These are phyloP conservation scores for Osmozyma mogii DNA, from an alignment of 805 yeast genomes.

Conservation along the genomic window DNA sequence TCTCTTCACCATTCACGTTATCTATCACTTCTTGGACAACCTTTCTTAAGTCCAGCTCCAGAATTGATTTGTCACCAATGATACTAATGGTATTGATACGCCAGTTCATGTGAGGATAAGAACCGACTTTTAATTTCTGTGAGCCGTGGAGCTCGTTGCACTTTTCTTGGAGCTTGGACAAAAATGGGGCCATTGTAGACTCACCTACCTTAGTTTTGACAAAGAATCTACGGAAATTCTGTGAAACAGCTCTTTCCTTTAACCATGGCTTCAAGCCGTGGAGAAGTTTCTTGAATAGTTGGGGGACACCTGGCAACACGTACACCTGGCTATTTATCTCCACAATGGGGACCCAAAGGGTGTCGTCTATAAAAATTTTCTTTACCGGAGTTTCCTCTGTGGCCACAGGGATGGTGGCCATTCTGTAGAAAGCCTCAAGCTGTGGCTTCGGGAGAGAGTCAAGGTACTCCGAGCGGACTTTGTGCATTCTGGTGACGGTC, in stretches of 20 bases:
- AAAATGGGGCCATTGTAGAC: conserved; percentile 59
- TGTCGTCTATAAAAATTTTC: conserved; percentile 35
- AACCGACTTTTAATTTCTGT: conserved; percentile 58
- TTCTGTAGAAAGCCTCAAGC: conserved; percentile 54
- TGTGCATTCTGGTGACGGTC: conserved; percentile 54
- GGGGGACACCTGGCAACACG: conserved; percentile 81
- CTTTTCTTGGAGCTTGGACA: conserved; percentile 43
- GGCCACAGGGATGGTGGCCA: conserved; percentile 71
- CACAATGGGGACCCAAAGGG: conserved; percentile 81
- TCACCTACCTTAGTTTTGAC: conserved; percentile 59
- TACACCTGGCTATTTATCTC: conserved; percentile 56
- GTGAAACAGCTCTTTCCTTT: conserved; percentile 17
- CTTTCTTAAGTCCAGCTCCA: conserved; percentile 23
- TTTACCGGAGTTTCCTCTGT: conserved; percentile 24
- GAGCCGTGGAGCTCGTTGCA: conserved; percentile 22
- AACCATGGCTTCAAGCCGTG: conserved; percentile 32
- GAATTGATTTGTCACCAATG: conserved; percentile 44
- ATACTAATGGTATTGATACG: conserved; percentile 65
- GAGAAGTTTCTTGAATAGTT: conserved; percentile 52
- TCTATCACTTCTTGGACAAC: conserved; percentile 41
- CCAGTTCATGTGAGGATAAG: conserved; percentile 72
- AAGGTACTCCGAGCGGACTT: conserved; percentile 32
- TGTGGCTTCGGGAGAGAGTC: conserved; percentile 34
- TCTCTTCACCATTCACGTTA: conserved; percentile 40
- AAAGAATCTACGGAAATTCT: conserved; percentile 37